These are phyloP conservation scores for Lichtheimia ornata DNA, from an alignment of 371 early-diverging fungal genomes.

Conservation along the genomic window DNA sequence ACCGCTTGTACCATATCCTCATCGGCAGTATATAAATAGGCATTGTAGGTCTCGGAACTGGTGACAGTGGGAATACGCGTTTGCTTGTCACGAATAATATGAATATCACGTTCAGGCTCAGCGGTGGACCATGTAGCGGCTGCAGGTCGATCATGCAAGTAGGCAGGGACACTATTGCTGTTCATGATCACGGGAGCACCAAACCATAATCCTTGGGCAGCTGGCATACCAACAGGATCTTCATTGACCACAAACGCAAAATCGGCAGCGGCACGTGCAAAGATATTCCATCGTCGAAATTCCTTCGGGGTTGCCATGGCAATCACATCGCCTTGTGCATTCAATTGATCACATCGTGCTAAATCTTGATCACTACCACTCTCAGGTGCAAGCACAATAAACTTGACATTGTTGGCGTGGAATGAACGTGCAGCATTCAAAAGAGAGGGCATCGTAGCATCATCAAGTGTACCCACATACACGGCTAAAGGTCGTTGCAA, in stretches of 20 bases:
- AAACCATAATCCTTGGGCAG: slow-evolving; percentile 66
- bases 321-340: slow-evolving; percentile 46
- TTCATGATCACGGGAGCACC: slow-evolving; percentile 61
- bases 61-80: slow-evolving; percentile 37
- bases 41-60: slow-evolving; percentile 49
- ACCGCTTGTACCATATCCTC: slow-evolving; percentile 43
- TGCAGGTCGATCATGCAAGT: slow-evolving; percentile 46
- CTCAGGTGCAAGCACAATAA: slow-evolving; percentile 58
- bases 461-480: slow-evolving; percentile 66
- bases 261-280: slow-evolving; percentile 64
- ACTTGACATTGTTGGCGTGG: slow-evolving; percentile 41
- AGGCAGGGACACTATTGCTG: slow-evolving; percentile 56
- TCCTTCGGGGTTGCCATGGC: slow-evolving; percentile 44
- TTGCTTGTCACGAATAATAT: slow-evolving; percentile 11
- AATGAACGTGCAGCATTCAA: slow-evolving; percentile 40
- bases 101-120: slow-evolving; percentile 29
- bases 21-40: slow-evolving; percentile 51
- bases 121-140: slow-evolving; percentile 14
- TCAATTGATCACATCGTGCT: slow-evolving; percentile 38
- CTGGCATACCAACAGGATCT: slow-evolving; percentile 62
- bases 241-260: slow-evolving; percentile 59
- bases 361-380: slow-evolving; percentile 43
- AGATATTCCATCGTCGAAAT: slow-evolving; percentile 54
- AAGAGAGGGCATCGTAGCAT: slow-evolving; percentile 46
- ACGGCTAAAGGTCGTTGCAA: slow-evolving; percentile 52